Evolutionary conservation across 768 basidiomycete species (phyloP).

Genomic region (Russula griseocarnosa): DNA sequence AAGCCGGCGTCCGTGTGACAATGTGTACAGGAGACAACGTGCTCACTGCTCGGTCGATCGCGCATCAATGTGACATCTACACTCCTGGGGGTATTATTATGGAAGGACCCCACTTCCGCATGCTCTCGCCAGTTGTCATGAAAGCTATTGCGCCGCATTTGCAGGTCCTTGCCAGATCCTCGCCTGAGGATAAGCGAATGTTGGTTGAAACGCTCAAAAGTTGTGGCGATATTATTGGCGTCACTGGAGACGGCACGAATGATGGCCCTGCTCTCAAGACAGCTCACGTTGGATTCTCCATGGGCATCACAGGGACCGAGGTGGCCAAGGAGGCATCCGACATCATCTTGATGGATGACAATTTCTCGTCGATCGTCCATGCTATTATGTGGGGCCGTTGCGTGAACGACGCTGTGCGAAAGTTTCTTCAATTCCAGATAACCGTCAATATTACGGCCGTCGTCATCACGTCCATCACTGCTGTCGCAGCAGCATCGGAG

Average conservation of each 20-base stretch:
- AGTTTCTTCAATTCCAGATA: constrained; percentile 95
- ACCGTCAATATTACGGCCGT: constrained; percentile 96
- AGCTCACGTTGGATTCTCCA: constrained; percentile 94
- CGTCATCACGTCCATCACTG: constrained; percentile 86
- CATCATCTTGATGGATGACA: constrained; percentile 97
- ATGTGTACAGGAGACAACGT: constrained; percentile 99
- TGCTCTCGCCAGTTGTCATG: constrained; percentile 64
- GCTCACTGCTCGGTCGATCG: constrained; percentile 93
- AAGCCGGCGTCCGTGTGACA: constrained; percentile 89
- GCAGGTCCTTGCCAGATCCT: constrained; percentile 95
- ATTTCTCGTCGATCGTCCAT: constrained; percentile 92
- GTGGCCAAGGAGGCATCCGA: constrained; percentile 99
- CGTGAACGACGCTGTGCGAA: constrained; percentile 95
- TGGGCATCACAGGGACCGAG: constrained; percentile 96
- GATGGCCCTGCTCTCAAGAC: constrained; percentile 96
- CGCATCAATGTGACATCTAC: constrained; percentile 93
- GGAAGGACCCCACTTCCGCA: constrained; percentile 93
- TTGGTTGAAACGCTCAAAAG: constrained; percentile 84
- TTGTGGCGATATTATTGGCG: constrained; percentile 88
- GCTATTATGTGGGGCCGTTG: constrained; percentile 99
- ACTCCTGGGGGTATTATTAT: constrained; percentile 92
- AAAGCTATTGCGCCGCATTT: constrained; percentile 84
- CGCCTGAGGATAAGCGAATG: constrained; percentile 94
- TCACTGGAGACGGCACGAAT: constrained; percentile 98
- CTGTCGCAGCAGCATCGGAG: constrained; percentile 74